Base-by-base conservation (phyloP, 169 alveolate species). In the Plasmodium ovale region DNA sequence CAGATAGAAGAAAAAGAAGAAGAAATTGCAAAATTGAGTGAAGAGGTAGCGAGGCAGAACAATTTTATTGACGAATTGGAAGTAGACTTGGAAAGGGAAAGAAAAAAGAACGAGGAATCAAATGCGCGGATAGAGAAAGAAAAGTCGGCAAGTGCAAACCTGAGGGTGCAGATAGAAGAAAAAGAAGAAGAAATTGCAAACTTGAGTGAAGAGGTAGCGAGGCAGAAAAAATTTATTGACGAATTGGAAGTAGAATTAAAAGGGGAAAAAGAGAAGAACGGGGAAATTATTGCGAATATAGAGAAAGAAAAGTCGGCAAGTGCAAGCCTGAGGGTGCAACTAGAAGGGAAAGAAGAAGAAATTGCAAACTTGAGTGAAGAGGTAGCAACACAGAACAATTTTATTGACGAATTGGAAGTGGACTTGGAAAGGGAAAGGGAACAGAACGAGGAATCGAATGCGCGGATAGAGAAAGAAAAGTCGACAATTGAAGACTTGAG, bases 341-440 rank as follows among this genome's bases (percentile, higher is more conserved):
- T 72, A 10, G 94, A 67, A 5, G 19, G n/a, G 21, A 62, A 39
- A 37, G 74, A 60, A 54, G 56, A 31, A 73, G 68, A 23, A 14
- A 29, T 23, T 6, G 33, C 3, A 0, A 25, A 39, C 3, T 39
- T 87, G 25, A 27, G 25, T 21, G 42, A 14, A 1, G 87, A 88
- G n/a, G 42, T 74, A 31, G 58, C 23, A 19, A 25, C 19, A n/a
- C 49, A 44, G 39, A 85, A 74, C 5, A 7, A 58, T 29, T 29
- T 29, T 9, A 58, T 7, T 58, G 7, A 42, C 12, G 12, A 42
- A 12, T 58, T 58, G n/a, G n/a, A 3, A 6, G 3, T 10, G 6
- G 60, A 51, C 5, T 14, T 51, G 19, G 60, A 51, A 7, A 14
- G n/a, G n/a, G 60, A 51, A 51, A 51, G n/a, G n/a, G 60, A 51